phyloP scores from a whole-genome alignment of 768 basidiomycete genomes.

The Lentinula raphanica region DNA sequence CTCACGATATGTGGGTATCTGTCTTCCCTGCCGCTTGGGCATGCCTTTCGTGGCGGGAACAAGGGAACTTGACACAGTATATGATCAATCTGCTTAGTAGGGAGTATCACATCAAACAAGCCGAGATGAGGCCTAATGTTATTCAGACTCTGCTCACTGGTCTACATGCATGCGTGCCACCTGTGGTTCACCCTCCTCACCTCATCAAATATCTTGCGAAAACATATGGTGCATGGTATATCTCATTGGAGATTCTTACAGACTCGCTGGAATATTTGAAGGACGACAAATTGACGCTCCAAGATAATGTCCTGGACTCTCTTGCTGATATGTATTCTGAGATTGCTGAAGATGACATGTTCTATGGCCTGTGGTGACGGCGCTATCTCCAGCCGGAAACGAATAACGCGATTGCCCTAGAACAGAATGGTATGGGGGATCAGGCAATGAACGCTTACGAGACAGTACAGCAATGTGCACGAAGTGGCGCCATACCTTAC shows the following conservation, averaged over 20 bases:
- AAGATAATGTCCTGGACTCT: conserved; percentile 84
- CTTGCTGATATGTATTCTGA: conserved; percentile 95
- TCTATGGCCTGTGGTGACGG: conserved; percentile 93
- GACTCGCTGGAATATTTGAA: conserved; percentile 71
- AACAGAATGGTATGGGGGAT: conserved; percentile 97
- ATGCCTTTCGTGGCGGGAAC: conserved; percentile 80
- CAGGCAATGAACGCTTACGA: conserved; percentile 88
- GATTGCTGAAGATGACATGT: conserved; percentile 92
- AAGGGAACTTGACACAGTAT: conserved; percentile 82
- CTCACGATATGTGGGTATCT: conserved; percentile 83
- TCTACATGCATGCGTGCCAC: conserved; percentile 77
- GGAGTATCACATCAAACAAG: conserved; percentile 89
- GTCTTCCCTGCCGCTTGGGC: conserved; percentile 85
- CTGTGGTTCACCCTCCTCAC: conserved; percentile 88
- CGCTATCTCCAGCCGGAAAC: conserved; percentile 88
- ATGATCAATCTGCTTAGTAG: conserved; percentile 88
- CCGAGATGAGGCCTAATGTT: conserved; percentile 85
- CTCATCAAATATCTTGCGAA: conserved; percentile 95
- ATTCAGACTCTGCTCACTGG: conserved; percentile 87
- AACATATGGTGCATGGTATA: conserved; percentile 95
- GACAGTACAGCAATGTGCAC: conserved; percentile 78
- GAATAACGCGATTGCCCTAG: conserved; percentile 80
- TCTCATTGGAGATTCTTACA: conserved; percentile 80
- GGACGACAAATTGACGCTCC: conserved; percentile 74
- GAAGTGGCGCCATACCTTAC: conserved; percentile 79